phyloP scores from a whole-genome alignment of 768 basidiomycete genomes.

The Hysterangium stoloniferum region DNA sequence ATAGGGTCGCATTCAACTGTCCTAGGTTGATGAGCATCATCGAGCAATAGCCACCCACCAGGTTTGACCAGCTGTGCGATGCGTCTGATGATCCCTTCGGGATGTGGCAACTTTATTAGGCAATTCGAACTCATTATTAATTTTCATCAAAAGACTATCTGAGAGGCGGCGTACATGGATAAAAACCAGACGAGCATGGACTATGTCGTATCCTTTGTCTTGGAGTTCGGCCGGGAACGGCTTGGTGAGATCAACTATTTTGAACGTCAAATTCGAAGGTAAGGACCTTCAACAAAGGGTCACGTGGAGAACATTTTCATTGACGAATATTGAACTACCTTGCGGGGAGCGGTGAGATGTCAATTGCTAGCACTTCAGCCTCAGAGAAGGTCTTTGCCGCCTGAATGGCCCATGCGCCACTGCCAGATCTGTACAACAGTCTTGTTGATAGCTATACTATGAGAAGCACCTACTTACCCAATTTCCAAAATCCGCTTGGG shows the following conservation, averaged over 20 bases:
- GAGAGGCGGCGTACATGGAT: slow-evolving; percentile 15
- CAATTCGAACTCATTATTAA: not conserved
- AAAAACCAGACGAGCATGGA: slow-evolving; percentile 20
- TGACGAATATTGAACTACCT: slow-evolving; percentile 12
- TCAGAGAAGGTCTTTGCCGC: slow-evolving; percentile 13
- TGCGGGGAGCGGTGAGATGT: slow-evolving; percentile 14
- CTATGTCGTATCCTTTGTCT: slow-evolving; percentile 16
- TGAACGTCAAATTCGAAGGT: slow-evolving; percentile 19
- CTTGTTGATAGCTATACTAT: not conserved
- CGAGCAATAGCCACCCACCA: slow-evolving; percentile 22
- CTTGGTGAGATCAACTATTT: slow-evolving; percentile 16
- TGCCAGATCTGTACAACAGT: not conserved
- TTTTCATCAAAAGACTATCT: not conserved
- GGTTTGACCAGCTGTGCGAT: slow-evolving; percentile 18
- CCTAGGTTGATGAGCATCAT: no score
- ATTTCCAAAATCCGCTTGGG: slow-evolving; percentile 20
- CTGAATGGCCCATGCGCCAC: slow-evolving; percentile 19
- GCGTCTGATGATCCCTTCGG: slow-evolving; percentile 13
- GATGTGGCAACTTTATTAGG: slow-evolving; percentile 16
- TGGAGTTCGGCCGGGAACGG: slow-evolving; percentile 16
- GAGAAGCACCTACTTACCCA: slow-evolving; percentile 14
- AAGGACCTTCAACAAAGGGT: slow-evolving; percentile 13
- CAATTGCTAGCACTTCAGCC: slow-evolving; percentile 16
- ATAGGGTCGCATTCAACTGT: no score
- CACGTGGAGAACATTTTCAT: no score